A percentile compares a stretch with the other conserved stretches of the same genome.
phyloP scores from a whole-genome alignment of 2,329 filamentous ascomycete species.

The Aspergillus fructus region DNA sequence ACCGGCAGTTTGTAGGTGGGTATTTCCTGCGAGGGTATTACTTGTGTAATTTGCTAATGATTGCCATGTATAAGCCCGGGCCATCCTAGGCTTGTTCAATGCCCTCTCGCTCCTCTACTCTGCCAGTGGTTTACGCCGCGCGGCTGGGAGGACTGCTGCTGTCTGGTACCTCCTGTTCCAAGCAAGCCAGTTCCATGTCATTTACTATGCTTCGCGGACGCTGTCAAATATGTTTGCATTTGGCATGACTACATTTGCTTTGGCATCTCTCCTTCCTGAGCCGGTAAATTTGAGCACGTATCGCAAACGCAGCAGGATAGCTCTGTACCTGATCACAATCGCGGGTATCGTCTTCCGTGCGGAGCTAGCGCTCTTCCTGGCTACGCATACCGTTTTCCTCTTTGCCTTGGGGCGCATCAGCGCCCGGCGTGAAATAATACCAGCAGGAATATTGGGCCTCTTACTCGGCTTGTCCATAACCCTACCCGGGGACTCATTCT shows the following conservation, averaged over 20 bases:
- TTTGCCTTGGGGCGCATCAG: slow-evolving; percentile 57
- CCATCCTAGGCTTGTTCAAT: slow-evolving; percentile 76
- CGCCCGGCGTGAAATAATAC: slow-evolving; percentile 56
- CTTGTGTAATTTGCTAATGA: background rate
- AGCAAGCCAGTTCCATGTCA: slow-evolving; percentile 82
- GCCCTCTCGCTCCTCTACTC: slow-evolving; percentile 67
- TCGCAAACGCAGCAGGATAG: slow-evolving; percentile 57
- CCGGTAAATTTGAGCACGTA: slow-evolving; percentile 22
- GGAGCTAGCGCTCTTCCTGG: slow-evolving; percentile 80
- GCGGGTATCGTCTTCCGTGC: slow-evolving; percentile 84
- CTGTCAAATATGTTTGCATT: slow-evolving; percentile 98
- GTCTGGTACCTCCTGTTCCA: slow-evolving; percentile 80
- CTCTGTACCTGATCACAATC: slow-evolving; percentile 73
- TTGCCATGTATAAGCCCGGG: slow-evolving; percentile 57
- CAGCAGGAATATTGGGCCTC: slow-evolving; percentile 65
- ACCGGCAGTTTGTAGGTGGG: slow-evolving; percentile 58
- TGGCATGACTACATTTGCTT: slow-evolving; percentile 54
- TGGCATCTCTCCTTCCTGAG: slow-evolving; percentile 52
- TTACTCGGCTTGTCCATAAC: slow-evolving; percentile 67
- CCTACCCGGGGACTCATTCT: slow-evolving; percentile 81
- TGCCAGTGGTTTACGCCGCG: slow-evolving; percentile 59
- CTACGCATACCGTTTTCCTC: slow-evolving; percentile 64
- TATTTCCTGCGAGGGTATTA: background rate
- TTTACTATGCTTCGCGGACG: slow-evolving; percentile 89
- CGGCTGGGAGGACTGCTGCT: slow-evolving; percentile 67